Evolutionary conservation across 768 basidiomycete species (phyloP).

Genomic region (Rhizopogon roseolus): DNA sequence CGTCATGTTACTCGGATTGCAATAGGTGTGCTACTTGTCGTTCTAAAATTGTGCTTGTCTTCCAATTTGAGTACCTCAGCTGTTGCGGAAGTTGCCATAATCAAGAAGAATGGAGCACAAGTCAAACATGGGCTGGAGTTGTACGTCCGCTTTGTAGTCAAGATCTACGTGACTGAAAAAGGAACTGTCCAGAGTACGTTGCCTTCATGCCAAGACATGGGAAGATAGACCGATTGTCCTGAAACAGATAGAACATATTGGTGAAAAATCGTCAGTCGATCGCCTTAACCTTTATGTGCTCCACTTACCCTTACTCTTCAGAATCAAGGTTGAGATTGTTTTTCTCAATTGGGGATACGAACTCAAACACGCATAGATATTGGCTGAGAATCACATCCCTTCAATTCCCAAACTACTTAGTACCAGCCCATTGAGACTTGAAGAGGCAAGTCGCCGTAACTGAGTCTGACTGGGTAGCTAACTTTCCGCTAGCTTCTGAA

Average conservation of each 20-base stretch:
- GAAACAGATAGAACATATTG: constrained; percentile 85
- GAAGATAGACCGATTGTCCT: constrained; percentile 83
- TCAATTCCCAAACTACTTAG: constrained; percentile 52
- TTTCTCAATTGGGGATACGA: background rate
- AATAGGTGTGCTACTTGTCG: constrained; percentile 43
- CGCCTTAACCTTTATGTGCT: background rate
- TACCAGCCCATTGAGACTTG: constrained; percentile 57
- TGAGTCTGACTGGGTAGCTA: background rate
- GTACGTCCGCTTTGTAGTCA: constrained; percentile 31
- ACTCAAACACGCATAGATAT: constrained; percentile 40
- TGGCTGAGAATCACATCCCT: constrained; percentile 69
- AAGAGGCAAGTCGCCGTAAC: constrained; percentile 40
- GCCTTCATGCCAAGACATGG: constrained; percentile 84
- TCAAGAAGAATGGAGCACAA: constrained; percentile 59
- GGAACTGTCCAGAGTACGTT: constrained; percentile 53
- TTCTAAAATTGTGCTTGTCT: constrained; percentile 1
- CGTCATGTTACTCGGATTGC: constrained; percentile 74
- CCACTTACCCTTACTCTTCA: constrained; percentile 5
- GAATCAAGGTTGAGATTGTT: constrained; percentile 17
- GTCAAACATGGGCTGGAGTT: constrained; percentile 73
- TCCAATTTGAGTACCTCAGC: constrained; percentile 37
- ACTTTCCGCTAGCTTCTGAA: constrained; percentile 54
- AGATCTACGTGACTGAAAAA: background rate
- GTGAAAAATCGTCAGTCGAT: constrained; percentile 77
- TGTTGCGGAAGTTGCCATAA: constrained; percentile 71